Conservation (phyloP, 1,284 basidiomycete species). For the Gomphus bonarii region DNA sequence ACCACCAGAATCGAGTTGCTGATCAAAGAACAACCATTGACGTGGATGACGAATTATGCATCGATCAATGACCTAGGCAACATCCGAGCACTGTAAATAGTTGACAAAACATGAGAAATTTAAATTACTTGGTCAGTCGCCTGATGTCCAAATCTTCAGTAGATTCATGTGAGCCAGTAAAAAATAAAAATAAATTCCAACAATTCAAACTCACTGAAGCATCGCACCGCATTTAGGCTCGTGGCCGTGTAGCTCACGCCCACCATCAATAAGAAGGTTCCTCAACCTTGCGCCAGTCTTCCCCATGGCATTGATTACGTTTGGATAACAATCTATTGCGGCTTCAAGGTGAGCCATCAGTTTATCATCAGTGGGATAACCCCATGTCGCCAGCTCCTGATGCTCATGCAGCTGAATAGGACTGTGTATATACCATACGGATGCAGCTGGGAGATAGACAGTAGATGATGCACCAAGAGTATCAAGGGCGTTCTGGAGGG, state of each 20-base stretch:
- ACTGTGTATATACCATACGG: slow-evolving; percentile 14
- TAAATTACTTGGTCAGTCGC: slow-evolving; percentile 7
- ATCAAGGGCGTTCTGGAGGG: slow-evolving; percentile 16
- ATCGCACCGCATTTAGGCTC: slow-evolving; percentile 14
- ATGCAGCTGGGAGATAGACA: slow-evolving; percentile 16
- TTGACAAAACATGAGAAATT: not conserved
- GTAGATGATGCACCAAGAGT: slow-evolving; percentile 16
- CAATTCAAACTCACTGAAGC: slow-evolving; percentile 11
- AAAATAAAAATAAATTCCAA: too few species aligned
- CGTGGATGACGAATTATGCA: slow-evolving; percentile 18
- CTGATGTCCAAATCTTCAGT: slow-evolving; percentile 11
- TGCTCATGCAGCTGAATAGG: slow-evolving; percentile 14
- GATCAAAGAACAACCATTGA: slow-evolving; percentile 13
- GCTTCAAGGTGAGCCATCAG: slow-evolving; percentile 18
- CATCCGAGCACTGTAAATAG: not conserved
- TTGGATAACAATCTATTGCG: slow-evolving; percentile 11
- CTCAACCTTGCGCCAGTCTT: slow-evolving; percentile 15
- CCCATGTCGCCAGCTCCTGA: slow-evolving; percentile 19
- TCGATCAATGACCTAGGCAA: slow-evolving; percentile 15
- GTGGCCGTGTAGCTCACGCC: slow-evolving; percentile 14
- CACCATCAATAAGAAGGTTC: slow-evolving; percentile 17
- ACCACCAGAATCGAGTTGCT: not conserved
- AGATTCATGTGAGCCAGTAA: slow-evolving; percentile 5
- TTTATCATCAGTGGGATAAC: slow-evolving; percentile 16
- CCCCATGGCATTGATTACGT: slow-evolving; percentile 13